Evolutionary conservation across 2,329 filamentous ascomycete genomes (phyloP).

Genomic region (Venturia nashicola): DNA sequence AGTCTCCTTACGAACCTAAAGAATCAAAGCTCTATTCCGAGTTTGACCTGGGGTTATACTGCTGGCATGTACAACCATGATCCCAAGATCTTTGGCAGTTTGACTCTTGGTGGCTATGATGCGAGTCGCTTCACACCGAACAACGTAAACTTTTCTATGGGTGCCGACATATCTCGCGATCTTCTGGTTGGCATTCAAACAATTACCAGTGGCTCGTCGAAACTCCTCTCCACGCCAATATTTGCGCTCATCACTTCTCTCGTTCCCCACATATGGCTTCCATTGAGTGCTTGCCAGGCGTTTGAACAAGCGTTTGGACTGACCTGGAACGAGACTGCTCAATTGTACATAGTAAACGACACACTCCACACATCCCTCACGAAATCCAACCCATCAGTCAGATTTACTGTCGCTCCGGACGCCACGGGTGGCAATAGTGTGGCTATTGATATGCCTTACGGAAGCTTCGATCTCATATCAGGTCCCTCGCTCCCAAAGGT

Average conservation of each 20-base stretch:
- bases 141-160: slow-evolving; percentile 13
- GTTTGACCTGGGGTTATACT: slow-evolving; percentile 15
- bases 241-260: slow-evolving; percentile 43
- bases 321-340: slow-evolving; percentile 16
- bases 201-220: slow-evolving; percentile 15
- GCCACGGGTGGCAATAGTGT: slow-evolving; percentile 18
- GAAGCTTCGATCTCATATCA: slow-evolving; percentile 30
- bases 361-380: slow-evolving; percentile 17
- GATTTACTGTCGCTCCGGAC: slow-evolving; percentile 26
- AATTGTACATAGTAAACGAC: slow-evolving; percentile 21
- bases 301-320: slow-evolving; percentile 24
- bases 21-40: slow-evolving; percentile 13
- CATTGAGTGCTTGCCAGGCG: slow-evolving; percentile 17
- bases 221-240: slow-evolving; percentile 24
- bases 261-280: slow-evolving; percentile 23
- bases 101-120: slow-evolving; percentile 17
- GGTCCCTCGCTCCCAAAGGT: slow-evolving; percentile 21
- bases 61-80: slow-evolving; percentile 12
- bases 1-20: slow-evolving; percentile 13
- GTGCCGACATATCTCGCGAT: slow-evolving; percentile 13
- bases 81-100: slow-evolving; percentile 12
- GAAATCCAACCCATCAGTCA: slow-evolving; percentile 20
- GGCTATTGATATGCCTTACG: slow-evolving; percentile 35
- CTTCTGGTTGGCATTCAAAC: slow-evolving; percentile 12
- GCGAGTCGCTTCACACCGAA: slow-evolving; percentile 14